Evolutionary conservation across 1,284 basidiomycete genomes (phyloP).

Genomic region (Ceratobasidium sp.): DNA sequence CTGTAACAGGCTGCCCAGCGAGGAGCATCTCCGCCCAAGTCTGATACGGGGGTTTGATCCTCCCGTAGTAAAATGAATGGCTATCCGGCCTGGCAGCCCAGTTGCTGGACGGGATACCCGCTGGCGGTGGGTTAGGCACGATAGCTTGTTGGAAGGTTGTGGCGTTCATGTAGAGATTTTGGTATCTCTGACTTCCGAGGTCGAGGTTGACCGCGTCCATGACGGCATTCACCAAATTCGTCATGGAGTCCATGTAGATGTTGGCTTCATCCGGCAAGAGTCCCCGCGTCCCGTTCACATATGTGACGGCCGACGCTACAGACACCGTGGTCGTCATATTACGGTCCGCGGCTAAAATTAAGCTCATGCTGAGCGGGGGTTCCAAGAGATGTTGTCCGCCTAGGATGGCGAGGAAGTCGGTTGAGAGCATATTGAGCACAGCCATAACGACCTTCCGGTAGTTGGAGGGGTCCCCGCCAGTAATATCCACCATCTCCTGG

Average conservation of each 20-base stretch:
- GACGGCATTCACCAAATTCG: background rate
- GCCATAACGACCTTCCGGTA: background rate
- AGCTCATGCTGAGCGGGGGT: background rate
- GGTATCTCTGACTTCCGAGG: background rate
- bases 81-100: background rate
- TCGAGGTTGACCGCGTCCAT: slow-evolving; percentile 32
- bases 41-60: background rate
- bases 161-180: slow-evolving; percentile 19
- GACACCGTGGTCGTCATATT: background rate
- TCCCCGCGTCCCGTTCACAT: slow-evolving; percentile 6
- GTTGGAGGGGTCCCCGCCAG: background rate
- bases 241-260: background rate
- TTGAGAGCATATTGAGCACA: slow-evolving; percentile 16
- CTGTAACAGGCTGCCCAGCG: background rate
- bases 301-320: background rate
- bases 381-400: background rate
- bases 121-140: background rate
- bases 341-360: background rate
- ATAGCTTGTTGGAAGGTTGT: background rate
- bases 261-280: background rate
- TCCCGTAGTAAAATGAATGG: slow-evolving; percentile 20
- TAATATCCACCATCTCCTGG: background rate
- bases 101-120: background rate
- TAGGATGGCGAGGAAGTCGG: slow-evolving; percentile 21
- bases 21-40: slow-evolving; percentile 37